A percentile compares a stretch with the other conserved stretches of the same genome.
Evolutionary conservation across 2,329 filamentous ascomycete genomes (phyloP).

Genomic region (Talaromyces sp.): DNA sequence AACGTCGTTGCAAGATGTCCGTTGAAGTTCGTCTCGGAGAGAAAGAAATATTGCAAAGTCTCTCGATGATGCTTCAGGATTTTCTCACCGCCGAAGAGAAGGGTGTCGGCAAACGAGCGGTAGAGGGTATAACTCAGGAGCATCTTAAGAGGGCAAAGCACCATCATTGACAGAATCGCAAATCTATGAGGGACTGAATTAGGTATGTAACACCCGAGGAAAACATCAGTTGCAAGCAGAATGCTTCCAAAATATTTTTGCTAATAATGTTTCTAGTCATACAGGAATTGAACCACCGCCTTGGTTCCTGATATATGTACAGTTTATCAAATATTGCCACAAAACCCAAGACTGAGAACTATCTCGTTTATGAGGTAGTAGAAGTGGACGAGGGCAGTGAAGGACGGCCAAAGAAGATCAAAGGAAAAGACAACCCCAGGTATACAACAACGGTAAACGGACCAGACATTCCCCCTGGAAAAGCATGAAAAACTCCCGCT

Average conservation of each 20-base stretch:
- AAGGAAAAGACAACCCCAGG: background rate
- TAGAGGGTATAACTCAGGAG: constrained; percentile 27
- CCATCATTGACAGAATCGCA: background rate
- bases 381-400: constrained; percentile 7
- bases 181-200: background rate
- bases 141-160: constrained; percentile 26
- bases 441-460: constrained; percentile 10
- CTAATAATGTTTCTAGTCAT: constrained; percentile 37
- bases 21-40: constrained; percentile 65
- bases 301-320: constrained; percentile 32
- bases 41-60: constrained; percentile 59
- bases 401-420: constrained; percentile 1
- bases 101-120: constrained; percentile 16
- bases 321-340: constrained; percentile 24
- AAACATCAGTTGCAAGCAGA: background rate
- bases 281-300: constrained; percentile 25
- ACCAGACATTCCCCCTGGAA: constrained; percentile 14
- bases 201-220: background rate
- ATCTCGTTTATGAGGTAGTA: too few species aligned
- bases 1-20: constrained; percentile 53
- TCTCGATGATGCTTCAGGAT: constrained; percentile 39
- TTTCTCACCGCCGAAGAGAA: constrained; percentile 17
- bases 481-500: background rate
- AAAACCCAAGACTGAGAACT: background rate
- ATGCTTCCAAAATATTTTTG: constrained; percentile 15